Conservation (phyloP, 2,329 filamentous ascomycete genomes). For the Colletotrichum tabaci region DNA sequence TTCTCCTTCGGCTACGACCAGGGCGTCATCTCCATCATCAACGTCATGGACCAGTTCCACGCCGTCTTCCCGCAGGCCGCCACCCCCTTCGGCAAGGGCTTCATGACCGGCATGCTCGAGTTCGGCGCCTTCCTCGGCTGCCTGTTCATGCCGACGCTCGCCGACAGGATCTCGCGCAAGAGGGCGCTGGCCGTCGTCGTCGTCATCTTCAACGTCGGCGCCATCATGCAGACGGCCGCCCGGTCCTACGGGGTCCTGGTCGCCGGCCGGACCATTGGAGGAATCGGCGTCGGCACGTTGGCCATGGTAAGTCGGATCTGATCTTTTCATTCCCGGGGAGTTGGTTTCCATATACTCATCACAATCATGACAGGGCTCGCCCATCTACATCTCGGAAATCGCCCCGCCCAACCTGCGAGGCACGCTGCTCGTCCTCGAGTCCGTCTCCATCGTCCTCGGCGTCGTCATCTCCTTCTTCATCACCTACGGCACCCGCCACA, state of each 20-base stretch:
- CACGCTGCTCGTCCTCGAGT: slow-evolving; percentile 63
- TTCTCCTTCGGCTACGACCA: slow-evolving; percentile 54
- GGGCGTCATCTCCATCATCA: slow-evolving; percentile 58
- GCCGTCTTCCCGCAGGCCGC: slow-evolving; percentile 53
- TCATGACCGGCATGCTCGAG: slow-evolving; percentile 61
- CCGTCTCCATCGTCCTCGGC: slow-evolving; percentile 66
- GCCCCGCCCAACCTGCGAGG: slow-evolving; percentile 57
- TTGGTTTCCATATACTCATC: neutral
- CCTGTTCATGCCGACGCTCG: slow-evolving; percentile 54
- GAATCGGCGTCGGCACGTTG: slow-evolving; percentile 50
- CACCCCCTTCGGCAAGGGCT: slow-evolving; percentile 34
- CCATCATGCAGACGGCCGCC: slow-evolving; percentile 55
- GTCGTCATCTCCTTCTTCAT: slow-evolving; percentile 69
- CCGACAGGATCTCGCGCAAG: slow-evolving; percentile 60
- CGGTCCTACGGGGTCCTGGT: slow-evolving; percentile 48
- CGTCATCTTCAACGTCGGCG: slow-evolving; percentile 58
- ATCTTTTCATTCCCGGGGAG: too few relatives aligned
- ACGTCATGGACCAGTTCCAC: slow-evolving; percentile 63
- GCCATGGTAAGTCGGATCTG: slow-evolving; percentile 44
- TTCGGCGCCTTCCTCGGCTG: slow-evolving; percentile 57
- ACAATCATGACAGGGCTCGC: slow-evolving; percentile 43
- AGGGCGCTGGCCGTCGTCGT: slow-evolving; percentile 57
- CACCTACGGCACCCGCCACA: slow-evolving; percentile 65
- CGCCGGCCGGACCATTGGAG: slow-evolving; percentile 49
- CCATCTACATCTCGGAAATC: slow-evolving; percentile 52